Percentiles rank a stretch among this genome's conserved stretches.
These are phyloP conservation scores for Ilex aquifolium DNA, from an alignment of 257 asterid species.

Conservation along the genomic window DNA sequence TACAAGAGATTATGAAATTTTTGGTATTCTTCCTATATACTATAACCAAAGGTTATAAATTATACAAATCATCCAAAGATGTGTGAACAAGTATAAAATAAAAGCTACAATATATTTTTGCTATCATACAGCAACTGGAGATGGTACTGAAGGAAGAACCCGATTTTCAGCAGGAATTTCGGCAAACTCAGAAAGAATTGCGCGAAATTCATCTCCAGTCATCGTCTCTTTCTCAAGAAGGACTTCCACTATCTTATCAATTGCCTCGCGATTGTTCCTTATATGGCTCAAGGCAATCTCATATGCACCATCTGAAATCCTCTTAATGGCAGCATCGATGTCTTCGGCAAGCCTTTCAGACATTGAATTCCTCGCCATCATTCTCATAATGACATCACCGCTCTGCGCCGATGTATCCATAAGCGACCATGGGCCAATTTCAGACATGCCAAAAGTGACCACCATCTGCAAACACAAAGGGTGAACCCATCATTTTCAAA, in stretches of 20 bases:
- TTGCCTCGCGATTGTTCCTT: slow-evolving; percentile 79
- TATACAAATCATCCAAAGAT: too few relatives aligned
- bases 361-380: slow-evolving; percentile 98
- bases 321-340: slow-evolving; percentile 81
- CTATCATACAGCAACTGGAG: slow-evolving; percentile 55
- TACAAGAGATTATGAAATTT: too few relatives aligned
- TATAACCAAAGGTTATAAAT: too few relatives aligned
- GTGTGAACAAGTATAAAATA: background rate
- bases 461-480: slow-evolving; percentile 53
- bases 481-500: background rate
- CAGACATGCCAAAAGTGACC: slow-evolving; percentile 93
- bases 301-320: slow-evolving; percentile 68
- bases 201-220: slow-evolving; percentile 88
- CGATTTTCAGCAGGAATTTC: slow-evolving; percentile 80
- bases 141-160: slow-evolving; percentile 42
- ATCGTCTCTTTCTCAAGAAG: slow-evolving; percentile 92
- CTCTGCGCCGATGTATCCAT: slow-evolving; percentile 74
- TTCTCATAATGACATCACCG: slow-evolving; percentile 86
- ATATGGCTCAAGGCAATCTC: slow-evolving; percentile 74
- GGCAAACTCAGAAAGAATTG: slow-evolving; percentile 68
- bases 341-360: slow-evolving; percentile 96
- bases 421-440: slow-evolving; percentile 93
- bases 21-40: too few relatives aligned
- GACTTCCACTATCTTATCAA: slow-evolving; percentile 86
- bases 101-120: background rate